A percentile compares a stretch with the other conserved stretches of the same genome.
These are phyloP conservation scores for Hygrophoropsis aurantiaca DNA, from an alignment of 768 basidiomycete species.

Conservation along the genomic window DNA sequence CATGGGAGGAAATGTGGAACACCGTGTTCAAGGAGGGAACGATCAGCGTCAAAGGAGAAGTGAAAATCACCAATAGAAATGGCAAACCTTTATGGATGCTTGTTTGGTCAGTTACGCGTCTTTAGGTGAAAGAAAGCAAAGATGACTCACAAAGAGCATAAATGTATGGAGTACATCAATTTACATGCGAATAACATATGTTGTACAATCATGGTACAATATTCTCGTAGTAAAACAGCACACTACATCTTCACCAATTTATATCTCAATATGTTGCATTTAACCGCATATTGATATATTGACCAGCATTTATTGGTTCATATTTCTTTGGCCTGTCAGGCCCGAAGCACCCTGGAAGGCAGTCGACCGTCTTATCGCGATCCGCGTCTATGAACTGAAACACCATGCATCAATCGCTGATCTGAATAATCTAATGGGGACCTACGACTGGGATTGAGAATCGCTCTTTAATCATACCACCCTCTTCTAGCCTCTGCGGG, in stretches of 20 bases:
- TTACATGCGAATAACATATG: no score
- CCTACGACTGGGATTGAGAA: slow-evolving; percentile 65
- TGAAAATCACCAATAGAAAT: slow-evolving; percentile 4
- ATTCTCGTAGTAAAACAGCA: no score
- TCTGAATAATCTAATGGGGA: background rate
- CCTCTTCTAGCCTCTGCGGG: slow-evolving; percentile 13
- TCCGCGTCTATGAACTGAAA: slow-evolving; percentile 32
- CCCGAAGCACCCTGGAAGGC: slow-evolving; percentile 52
- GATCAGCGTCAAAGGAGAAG: slow-evolving; percentile 26
- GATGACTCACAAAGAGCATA: no score
- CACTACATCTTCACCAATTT: no score
- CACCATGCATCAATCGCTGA: slow-evolving; percentile 20
- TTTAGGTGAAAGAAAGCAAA: no score
- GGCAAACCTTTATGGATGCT: slow-evolving; percentile 6
- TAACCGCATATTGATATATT: slow-evolving; percentile 41
- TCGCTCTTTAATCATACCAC: slow-evolving; percentile 45
- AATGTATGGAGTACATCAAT: no score
- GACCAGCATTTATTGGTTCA: slow-evolving; percentile 40
- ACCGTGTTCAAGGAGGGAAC: slow-evolving; percentile 28
- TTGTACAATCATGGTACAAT: no score
- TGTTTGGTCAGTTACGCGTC: slow-evolving; percentile 18
- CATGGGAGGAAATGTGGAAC: slow-evolving; percentile 21
- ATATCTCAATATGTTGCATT: slow-evolving; percentile 33
- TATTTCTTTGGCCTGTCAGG: slow-evolving; percentile 48
- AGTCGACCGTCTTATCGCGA: slow-evolving; percentile 43